phyloP scores from a whole-genome alignment of 2,329 filamentous ascomycete genomes.

The Cucurbitaria berberidis region DNA sequence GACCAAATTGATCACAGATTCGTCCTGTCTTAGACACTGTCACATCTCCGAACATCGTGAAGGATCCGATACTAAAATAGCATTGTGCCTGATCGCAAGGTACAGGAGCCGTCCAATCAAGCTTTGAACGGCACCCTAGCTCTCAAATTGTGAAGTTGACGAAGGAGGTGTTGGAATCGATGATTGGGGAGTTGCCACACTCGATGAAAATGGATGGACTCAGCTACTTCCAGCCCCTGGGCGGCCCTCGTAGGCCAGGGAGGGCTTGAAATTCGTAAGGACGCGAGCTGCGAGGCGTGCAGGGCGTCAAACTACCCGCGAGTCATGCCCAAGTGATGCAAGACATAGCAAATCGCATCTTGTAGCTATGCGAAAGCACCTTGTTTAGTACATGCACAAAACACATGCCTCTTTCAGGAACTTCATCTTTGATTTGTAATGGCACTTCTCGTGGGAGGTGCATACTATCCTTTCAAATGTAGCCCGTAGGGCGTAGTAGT shows the following conservation, averaged over 20 bases:
- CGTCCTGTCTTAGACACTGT: slow-evolving; percentile 57
- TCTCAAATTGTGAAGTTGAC: slow-evolving; percentile 55
- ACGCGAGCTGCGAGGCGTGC: too few relatives aligned
- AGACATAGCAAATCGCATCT: too few relatives aligned
- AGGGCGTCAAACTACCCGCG: too few relatives aligned
- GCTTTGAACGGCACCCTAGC: slow-evolving; percentile 53
- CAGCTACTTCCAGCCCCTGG: slow-evolving; percentile 6
- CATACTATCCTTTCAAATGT: not conserved
- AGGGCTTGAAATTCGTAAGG: not conserved
- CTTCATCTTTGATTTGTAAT: not conserved
- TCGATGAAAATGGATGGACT: slow-evolving; percentile 31
- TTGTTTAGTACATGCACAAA: too few relatives aligned
- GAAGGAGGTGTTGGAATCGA: slow-evolving; percentile 53
- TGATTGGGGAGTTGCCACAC: slow-evolving; percentile 43
- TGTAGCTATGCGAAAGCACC: too few relatives aligned
- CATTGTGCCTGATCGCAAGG: slow-evolving; percentile 58
- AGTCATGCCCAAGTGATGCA: too few relatives aligned
- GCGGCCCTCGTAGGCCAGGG: too few relatives aligned
- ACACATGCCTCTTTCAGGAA: not conserved
- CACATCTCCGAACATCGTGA: slow-evolving; percentile 52
- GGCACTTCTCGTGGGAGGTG: not conserved
- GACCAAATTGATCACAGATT: slow-evolving; percentile 56
- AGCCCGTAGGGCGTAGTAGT: slow-evolving; percentile 14
- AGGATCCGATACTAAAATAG: slow-evolving; percentile 53
- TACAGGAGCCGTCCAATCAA: slow-evolving; percentile 51